Percentiles rank a stretch among this genome's conserved stretches.
Conservation (phyloP, 306 rosid genomes). For the Medicago arabica region DNA sequence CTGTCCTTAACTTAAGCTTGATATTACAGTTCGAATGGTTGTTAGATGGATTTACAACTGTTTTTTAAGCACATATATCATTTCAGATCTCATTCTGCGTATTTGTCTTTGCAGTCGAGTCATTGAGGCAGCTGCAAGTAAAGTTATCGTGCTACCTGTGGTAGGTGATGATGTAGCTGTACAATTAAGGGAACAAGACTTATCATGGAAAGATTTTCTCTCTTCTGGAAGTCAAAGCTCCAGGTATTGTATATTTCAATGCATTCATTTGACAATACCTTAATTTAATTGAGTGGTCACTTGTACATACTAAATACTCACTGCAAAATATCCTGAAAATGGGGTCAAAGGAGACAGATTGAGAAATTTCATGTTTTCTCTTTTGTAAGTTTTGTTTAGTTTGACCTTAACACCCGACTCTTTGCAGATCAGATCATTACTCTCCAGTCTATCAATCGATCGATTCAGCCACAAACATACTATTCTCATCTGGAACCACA, state of each 20-base stretch:
- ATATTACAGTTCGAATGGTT: conserved; percentile 29
- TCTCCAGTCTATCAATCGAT: conserved; percentile 68
- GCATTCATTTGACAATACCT: conserved; percentile 7
- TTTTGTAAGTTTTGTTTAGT: conserved; percentile 5
- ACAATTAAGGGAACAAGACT: conserved; percentile 68
- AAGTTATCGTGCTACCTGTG: conserved; percentile 80
- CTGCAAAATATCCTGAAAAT: conserved; percentile 3
- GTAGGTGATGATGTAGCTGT: conserved; percentile 58
- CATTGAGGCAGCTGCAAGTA: conserved; percentile 61
- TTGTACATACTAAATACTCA: conserved; percentile 20
- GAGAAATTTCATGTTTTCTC: background rate
- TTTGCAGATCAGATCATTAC: conserved; percentile 68
- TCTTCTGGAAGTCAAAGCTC: conserved; percentile 47
- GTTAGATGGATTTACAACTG: conserved; percentile 3
- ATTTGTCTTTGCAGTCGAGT: conserved; percentile 73
- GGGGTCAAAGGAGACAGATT: background rate
- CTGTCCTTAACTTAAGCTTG: background rate
- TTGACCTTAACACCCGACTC: conserved; percentile 33
- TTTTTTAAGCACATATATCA: conserved; percentile 2
- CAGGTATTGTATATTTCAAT: conserved; percentile 52
- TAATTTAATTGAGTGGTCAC: conserved; percentile 14
- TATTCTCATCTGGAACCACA: conserved; percentile 96
- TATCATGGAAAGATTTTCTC: conserved; percentile 77
- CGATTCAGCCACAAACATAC: conserved; percentile 74
- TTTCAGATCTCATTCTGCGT: conserved; percentile 21